Conservation (phyloP, 805 yeast species). For the Monosporozyma yasuniensis region DNA sequence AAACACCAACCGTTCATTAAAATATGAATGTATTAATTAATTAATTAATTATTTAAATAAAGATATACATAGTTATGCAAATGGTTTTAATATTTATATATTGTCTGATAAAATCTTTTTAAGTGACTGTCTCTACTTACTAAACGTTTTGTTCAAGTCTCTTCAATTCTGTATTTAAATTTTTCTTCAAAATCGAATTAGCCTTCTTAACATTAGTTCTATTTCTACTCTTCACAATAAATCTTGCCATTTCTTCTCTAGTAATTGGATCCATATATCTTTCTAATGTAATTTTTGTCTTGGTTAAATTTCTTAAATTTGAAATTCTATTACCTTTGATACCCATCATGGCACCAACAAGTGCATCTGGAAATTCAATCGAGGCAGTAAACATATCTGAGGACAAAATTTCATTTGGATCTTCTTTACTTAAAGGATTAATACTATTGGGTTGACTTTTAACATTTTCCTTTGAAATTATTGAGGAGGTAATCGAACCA, state of each 20-base stretch:
- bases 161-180: slow-evolving; percentile 43
- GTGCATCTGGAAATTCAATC: slow-evolving; percentile 52
- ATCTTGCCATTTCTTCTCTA: slow-evolving; percentile 42
- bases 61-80: too few relatives aligned
- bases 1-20: too few relatives aligned
- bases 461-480: background rate
- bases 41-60: background rate
- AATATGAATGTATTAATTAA: background rate
- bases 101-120: too few relatives aligned
- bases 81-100: too few relatives aligned
- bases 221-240: slow-evolving; percentile 53
- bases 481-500: background rate
- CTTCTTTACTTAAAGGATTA: background rate
- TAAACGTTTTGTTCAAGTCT: background rate
- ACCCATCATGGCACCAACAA: slow-evolving; percentile 84
- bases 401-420: background rate
- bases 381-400: slow-evolving; percentile 1
- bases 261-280: slow-evolving; percentile 39
- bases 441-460: background rate
- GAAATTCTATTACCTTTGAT: slow-evolving; percentile 75
- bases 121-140: too few relatives aligned
- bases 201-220: slow-evolving; percentile 43
- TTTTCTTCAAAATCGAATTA: slow-evolving; percentile 42
- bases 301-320: slow-evolving; percentile 67
- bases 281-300: slow-evolving; percentile 47